A percentile compares a stretch with the other conserved stretches of the same genome.
Evolutionary conservation across 2,329 filamentous ascomycete genomes (phyloP).

Genomic region (Penicillium sp.): DNA sequence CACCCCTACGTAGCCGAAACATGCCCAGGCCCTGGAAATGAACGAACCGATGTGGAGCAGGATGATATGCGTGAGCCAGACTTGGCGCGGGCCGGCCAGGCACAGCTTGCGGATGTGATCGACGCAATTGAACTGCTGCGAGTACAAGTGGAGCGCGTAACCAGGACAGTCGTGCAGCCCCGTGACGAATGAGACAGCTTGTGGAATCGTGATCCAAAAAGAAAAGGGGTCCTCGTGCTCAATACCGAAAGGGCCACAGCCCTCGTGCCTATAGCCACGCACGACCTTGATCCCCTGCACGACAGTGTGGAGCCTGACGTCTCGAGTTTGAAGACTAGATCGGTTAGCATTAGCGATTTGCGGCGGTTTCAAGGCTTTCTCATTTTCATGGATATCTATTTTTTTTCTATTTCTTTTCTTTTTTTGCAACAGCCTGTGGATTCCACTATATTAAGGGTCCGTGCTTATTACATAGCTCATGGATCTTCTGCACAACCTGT

Average conservation of each 20-base stretch:
- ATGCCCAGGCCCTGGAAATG: conserved; percentile 20
- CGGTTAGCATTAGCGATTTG: not conserved
- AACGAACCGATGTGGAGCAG: conserved; percentile 22
- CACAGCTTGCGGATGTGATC: conserved; percentile 33
- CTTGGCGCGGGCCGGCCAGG: conserved; percentile 20
- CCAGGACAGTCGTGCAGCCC: conserved; percentile 27
- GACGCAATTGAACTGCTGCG: conserved; percentile 37
- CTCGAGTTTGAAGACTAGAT: not conserved
- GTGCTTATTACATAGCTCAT: not conserved
- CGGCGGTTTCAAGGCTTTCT: not conserved
- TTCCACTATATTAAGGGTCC: not conserved
- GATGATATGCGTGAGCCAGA: conserved; percentile 25
- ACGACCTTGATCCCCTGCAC: conserved; percentile 9
- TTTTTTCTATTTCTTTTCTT: no score
- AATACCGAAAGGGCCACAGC: conserved; percentile 7
- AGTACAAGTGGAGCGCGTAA: conserved; percentile 35
- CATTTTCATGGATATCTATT: not conserved
- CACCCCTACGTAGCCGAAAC: conserved; percentile 24
- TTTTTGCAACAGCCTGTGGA: no score
- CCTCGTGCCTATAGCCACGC: conserved; percentile 21
- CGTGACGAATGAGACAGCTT: not conserved
- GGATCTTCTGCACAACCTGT: not conserved
- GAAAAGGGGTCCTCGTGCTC: not conserved
- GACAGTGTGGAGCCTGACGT: conserved; percentile 10
- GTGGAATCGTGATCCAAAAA: not conserved